A percentile compares a stretch with the other conserved stretches of the same genome.
These are phyloP conservation scores for Aspergillus sp. DNA, from an alignment of 2,329 filamentous ascomycete genomes.

Conservation along the genomic window DNA sequence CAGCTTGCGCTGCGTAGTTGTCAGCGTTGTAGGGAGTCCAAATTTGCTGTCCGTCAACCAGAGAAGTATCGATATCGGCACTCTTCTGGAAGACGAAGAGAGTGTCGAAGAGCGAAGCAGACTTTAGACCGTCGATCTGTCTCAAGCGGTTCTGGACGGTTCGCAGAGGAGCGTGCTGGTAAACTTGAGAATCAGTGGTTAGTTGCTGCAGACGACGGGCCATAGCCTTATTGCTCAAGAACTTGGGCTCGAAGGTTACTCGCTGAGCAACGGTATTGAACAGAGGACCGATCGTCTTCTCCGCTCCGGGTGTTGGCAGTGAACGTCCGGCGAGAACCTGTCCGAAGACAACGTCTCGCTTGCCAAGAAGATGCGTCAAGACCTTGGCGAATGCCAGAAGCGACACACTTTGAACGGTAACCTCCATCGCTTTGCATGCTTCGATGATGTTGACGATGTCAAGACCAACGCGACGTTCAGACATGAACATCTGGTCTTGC, in stretches of 20 bases:
- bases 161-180: conserved; percentile 47
- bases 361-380: conserved; percentile 22
- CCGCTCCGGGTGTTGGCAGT: conserved; percentile 41
- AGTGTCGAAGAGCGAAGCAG: conserved; percentile 39
- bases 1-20: conserved; percentile 16
- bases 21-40: conserved; percentile 18
- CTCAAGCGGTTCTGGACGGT: conserved; percentile 43
- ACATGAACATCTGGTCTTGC: conserved; percentile 12
- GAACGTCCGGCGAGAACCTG: conserved; percentile 47
- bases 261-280: conserved; percentile 51
- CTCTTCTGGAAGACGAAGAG: conserved; percentile 49
- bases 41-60: conserved; percentile 13
- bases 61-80: conserved; percentile 8
- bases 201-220: conserved; percentile 40
- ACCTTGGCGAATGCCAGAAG: conserved; percentile 26
- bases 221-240: conserved; percentile 35
- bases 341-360: conserved; percentile 38
- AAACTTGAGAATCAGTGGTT: conserved; percentile 39
- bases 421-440: conserved; percentile 20
- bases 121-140: conserved; percentile 24
- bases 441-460: conserved; percentile 10
- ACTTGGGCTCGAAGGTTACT: conserved; percentile 24
- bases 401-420: conserved; percentile 24
- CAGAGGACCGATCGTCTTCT: conserved; percentile 45
- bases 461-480: conserved; percentile 13